These are phyloP conservation scores for Aphanoascus verrucosus DNA, from an alignment of 2,329 filamentous ascomycete genomes.

Conservation along the genomic window DNA sequence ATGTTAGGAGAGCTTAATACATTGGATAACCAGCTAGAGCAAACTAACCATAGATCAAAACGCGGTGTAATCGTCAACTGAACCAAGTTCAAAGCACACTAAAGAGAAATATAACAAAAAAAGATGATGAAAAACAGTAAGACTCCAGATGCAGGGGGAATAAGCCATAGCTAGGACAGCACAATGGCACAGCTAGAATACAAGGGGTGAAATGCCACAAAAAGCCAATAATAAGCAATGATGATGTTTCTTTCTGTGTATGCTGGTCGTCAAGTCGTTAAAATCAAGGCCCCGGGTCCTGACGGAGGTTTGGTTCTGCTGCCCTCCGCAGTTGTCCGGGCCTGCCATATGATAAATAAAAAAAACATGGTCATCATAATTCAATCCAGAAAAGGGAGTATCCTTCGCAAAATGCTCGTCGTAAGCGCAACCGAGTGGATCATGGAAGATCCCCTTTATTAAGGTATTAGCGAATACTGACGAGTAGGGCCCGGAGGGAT, in stretches of 20 bases:
- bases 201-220: constrained; percentile 8
- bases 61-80: background rate
- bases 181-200: constrained; percentile 10
- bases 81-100: background rate
- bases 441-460: constrained; percentile 4
- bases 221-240: constrained; percentile 1
- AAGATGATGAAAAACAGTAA: background rate
- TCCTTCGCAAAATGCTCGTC: background rate
- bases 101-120: background rate
- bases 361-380: constrained; percentile 8
- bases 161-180: background rate
- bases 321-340: background rate
- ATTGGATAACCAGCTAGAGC: background rate
- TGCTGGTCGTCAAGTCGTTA: constrained; percentile 11
- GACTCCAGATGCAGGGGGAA: background rate
- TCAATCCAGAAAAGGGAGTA: background rate
- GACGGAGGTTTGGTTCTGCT: background rate
- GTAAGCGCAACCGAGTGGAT: background rate
- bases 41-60: constrained; percentile 2
- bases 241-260: constrained; percentile 1
- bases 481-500: constrained; percentile 5
- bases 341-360: background rate
- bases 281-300: background rate
- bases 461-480: constrained; percentile 4
- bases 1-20: too few species aligned